Evolutionary conservation across 257 asterid genomes (phyloP).

Genomic region (Forsythia suspensa): DNA sequence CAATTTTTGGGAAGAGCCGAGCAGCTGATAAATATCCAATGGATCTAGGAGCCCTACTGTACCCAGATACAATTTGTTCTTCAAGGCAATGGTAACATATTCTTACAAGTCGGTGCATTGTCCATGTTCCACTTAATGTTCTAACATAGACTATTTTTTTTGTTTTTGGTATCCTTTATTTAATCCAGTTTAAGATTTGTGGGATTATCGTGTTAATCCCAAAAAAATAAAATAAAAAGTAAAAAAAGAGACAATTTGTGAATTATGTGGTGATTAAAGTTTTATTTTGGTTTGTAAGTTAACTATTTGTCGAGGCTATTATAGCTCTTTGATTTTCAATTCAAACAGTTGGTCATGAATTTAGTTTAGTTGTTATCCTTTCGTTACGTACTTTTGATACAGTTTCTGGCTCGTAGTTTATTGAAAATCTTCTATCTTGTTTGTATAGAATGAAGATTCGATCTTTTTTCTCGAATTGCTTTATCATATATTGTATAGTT

Average conservation of each 20-base stretch:
- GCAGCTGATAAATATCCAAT: conserved; percentile 31
- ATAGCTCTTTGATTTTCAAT: too few relatives aligned
- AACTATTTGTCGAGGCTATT: not conserved
- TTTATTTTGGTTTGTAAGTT: conserved; percentile 6
- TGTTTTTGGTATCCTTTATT: not conserved
- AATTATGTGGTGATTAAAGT: conserved; percentile 14
- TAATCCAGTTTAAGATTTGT: not conserved
- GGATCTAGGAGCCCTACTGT: conserved; percentile 15
- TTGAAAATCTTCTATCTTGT: too few relatives aligned
- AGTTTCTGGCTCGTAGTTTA: too few relatives aligned
- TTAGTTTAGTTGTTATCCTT: too few relatives aligned
- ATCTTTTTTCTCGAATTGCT: too few relatives aligned
- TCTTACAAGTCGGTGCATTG: not conserved
- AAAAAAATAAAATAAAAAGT: not conserved
- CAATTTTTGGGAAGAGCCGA: conserved; percentile 23
- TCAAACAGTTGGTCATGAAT: too few relatives aligned
- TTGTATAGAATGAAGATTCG: too few relatives aligned
- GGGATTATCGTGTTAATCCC: not conserved
- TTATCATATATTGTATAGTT: too few relatives aligned
- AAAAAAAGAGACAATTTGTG: not conserved
- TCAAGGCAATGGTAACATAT: conserved; percentile 3
- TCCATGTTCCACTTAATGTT: conserved; percentile 17
- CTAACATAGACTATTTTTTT: conserved; percentile 9
- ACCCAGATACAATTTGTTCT: conserved; percentile 4
- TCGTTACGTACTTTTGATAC: too few relatives aligned